A percentile compares a stretch with the other conserved stretches of the same genome.
Evolutionary conservation across 768 basidiomycete species (phyloP).

Genomic region (Xerocomellus amylosporus): DNA sequence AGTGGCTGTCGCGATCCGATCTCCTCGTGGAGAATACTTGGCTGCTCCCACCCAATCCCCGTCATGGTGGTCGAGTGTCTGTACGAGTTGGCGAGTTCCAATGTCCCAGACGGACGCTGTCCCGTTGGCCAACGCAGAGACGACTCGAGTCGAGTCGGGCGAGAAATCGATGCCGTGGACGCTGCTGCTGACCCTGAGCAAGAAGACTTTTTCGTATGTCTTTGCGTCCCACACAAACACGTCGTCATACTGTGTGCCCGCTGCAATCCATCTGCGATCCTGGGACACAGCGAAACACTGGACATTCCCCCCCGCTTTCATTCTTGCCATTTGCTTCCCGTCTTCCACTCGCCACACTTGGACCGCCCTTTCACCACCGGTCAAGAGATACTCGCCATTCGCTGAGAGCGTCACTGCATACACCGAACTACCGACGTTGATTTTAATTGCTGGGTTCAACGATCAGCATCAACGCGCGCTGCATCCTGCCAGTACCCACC

Average conservation of each 20-base stretch:
- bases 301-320: background rate
- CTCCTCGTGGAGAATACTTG: background rate
- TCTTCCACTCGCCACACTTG: background rate
- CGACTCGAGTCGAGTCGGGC: background rate
- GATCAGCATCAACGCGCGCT: background rate
- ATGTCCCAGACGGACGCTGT: background rate
- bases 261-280: background rate
- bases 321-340: background rate
- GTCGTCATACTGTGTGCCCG: background rate
- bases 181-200: too few relatives aligned
- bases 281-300: background rate
- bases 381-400: background rate
- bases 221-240: background rate
- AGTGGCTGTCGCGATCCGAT: conserved; percentile 1
- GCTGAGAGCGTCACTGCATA: background rate
- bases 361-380: background rate
- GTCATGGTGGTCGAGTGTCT: background rate
- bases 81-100: background rate
- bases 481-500: background rate
- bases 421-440: background rate
- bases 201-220: background rate
- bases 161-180: conserved; percentile 2
- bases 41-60: background rate
- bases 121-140: background rate
- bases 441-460: background rate